Evolutionary conservation across 805 yeast species (phyloP).

Genomic region (Teunomyces barrocoloradensis): DNA sequence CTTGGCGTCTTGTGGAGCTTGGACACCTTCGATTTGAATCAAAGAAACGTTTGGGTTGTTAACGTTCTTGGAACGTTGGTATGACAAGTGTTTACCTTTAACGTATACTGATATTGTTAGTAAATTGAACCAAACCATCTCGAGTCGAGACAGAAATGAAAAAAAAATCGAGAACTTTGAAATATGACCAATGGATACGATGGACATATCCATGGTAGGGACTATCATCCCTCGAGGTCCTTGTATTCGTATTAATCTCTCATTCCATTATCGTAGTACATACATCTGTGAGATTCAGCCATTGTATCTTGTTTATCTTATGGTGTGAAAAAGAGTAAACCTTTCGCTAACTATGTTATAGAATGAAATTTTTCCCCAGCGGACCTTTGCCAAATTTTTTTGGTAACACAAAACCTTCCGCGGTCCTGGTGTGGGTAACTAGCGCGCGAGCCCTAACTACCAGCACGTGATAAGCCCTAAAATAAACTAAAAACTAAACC

Average conservation of each 20-base stretch:
- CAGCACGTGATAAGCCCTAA: conserved; percentile 21
- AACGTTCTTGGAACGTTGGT: conserved; percentile 98
- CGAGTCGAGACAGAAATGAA: too few relatives aligned
- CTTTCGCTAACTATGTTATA: conserved; percentile 3
- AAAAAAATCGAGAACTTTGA: neutral
- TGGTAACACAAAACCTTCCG: neutral
- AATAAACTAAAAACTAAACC: neutral
- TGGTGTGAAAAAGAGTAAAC: conserved; percentile 8
- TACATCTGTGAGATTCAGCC: conserved; percentile 99
- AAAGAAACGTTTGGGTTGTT: conserved; percentile 98
- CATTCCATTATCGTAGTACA: conserved; percentile 37
- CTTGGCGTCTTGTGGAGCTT: conserved; percentile 88
- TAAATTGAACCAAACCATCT: conserved; percentile 11
- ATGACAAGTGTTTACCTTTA: conserved; percentile 99
- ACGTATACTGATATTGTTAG: conserved; percentile 80
- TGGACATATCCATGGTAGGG: neutral
- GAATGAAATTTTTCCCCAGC: conserved; percentile 3
- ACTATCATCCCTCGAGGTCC: too few relatives aligned
- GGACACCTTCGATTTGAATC: conserved; percentile 96
- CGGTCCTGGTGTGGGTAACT: conserved; percentile 2
- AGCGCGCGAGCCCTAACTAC: conserved; percentile 6
- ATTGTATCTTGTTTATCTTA: conserved; percentile 43
- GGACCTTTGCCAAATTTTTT: conserved; percentile 5
- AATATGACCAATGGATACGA: neutral
- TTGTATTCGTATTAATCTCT: neutral